Evolutionary conservation across 179 eudicot genomes (phyloP).

Genomic region (Beta lomatogona): DNA sequence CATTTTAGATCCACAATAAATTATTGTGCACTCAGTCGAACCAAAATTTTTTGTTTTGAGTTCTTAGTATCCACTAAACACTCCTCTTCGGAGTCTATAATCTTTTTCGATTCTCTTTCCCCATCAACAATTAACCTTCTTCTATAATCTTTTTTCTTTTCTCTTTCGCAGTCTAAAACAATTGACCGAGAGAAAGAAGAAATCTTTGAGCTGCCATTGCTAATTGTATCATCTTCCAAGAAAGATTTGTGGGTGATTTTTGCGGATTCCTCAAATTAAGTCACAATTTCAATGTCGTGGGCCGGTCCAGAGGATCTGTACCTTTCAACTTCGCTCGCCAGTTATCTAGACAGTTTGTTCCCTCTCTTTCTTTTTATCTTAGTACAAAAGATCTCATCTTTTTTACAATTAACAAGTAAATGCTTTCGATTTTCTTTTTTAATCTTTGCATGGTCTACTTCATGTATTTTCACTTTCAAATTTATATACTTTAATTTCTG

Average conservation of each 20-base stretch:
- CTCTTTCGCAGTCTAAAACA: too few relatives aligned
- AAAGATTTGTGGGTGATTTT: background rate
- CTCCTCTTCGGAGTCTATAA: too few relatives aligned
- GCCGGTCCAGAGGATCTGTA: slow-evolving; percentile 41
- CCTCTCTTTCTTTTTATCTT: background rate
- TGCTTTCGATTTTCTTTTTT: background rate
- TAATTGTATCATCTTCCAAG: background rate
- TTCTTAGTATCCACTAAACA: too few relatives aligned
- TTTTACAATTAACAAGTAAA: background rate
- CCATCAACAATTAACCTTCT: too few relatives aligned
- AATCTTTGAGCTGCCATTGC: too few relatives aligned
- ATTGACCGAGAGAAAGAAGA: too few relatives aligned
- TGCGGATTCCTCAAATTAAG: background rate
- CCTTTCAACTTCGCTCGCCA: slow-evolving; percentile 43
- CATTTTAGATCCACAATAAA: too few relatives aligned
- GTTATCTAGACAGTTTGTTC: slow-evolving; percentile 38
- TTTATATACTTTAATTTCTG: background rate
- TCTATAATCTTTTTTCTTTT: too few relatives aligned
- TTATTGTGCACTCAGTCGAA: too few relatives aligned
- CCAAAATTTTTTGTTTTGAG: too few relatives aligned
- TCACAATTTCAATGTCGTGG: slow-evolving; percentile 33
- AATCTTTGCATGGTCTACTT: background rate
- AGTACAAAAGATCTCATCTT: slow-evolving; percentile 10
- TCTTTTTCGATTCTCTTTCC: too few relatives aligned
- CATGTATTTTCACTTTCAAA: background rate